phyloP scores from a whole-genome alignment of 75 land plant genomes.

The Adiantum capillusveneris region DNA sequence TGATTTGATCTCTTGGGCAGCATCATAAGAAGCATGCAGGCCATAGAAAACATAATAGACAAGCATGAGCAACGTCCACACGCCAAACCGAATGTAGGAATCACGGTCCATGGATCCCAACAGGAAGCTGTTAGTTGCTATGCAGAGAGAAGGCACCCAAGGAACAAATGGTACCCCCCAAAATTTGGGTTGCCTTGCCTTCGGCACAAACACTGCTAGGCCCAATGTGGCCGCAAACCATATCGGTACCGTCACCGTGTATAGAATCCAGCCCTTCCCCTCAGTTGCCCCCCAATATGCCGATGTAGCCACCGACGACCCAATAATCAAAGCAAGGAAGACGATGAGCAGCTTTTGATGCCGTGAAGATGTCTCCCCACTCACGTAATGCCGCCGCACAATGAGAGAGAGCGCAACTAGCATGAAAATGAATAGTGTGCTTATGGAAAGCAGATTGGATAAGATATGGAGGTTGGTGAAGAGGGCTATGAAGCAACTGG shows the following conservation, averaged over 20 bases:
- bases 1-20: constrained; percentile 30
- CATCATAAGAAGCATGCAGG: constrained; percentile 80
- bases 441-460: constrained; percentile 62
- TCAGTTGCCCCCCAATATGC: constrained; percentile 47
- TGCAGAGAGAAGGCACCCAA: constrained; percentile 84
- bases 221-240: constrained; percentile 65
- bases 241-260: constrained; percentile 23
- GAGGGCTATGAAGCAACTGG: constrained; percentile 51
- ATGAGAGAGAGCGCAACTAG: constrained; percentile 67
- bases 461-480: constrained; percentile 62
- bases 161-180: constrained; percentile 96
- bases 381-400: constrained; percentile 69
- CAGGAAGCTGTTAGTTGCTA: constrained; percentile 63
- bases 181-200: constrained; percentile 41
- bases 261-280: constrained; percentile 50
- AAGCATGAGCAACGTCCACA: constrained; percentile 61
- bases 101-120: constrained; percentile 62
- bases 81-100: constrained; percentile 57
- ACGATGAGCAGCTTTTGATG: constrained; percentile 30
- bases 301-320: constrained; percentile 49
- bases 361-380: constrained; percentile 23
- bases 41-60: constrained; percentile 71
- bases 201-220: constrained; percentile 35
- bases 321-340: constrained; percentile 35
- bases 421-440: constrained; percentile 76